phyloP scores from a whole-genome alignment of 352 stramenopile genomes.

The Pythium volutum region DNA sequence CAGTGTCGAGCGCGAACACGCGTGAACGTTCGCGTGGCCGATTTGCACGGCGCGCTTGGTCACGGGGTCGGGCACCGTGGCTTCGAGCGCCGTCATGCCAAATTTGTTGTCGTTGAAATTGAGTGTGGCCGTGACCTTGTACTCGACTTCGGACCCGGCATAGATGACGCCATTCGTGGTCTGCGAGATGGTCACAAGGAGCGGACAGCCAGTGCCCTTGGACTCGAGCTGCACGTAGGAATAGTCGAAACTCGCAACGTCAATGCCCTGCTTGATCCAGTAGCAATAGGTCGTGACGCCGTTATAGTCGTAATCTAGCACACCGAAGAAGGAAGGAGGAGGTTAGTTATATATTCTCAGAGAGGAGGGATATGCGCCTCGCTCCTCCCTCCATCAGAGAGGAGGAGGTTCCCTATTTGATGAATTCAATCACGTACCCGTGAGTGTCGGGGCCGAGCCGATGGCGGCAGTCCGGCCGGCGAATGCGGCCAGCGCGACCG shows the following conservation, averaged over 20 bases:
- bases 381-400: no score
- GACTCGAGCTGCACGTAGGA: constrained; percentile 58
- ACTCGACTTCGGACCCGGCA: constrained; percentile 41
- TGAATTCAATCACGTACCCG: constrained; percentile 31
- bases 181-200: constrained; percentile 54
- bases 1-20: constrained; percentile 58
- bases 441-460: constrained; percentile 43
- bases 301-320: constrained; percentile 68
- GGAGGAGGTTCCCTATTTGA: no score
- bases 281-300: constrained; percentile 81
- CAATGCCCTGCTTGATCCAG: constrained; percentile 70
- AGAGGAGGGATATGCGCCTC: not conserved
- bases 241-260: constrained; percentile 67
- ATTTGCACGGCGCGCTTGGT: constrained; percentile 63
- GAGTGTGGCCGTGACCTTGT: constrained; percentile 71
- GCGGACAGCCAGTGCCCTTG: constrained; percentile 42
- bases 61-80: constrained; percentile 46
- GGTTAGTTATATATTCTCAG: not conserved
- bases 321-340: not conserved
- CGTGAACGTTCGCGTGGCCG: constrained; percentile 74
- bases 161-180: constrained; percentile 36
- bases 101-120: constrained; percentile 69
- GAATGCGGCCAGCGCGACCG: constrained; percentile 16
- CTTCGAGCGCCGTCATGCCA: constrained; percentile 57
- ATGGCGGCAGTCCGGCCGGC: constrained; percentile 21